Base-by-base conservation (phyloP, 495 filamentous ascomycete species). In the Cercophora scortea region DNA sequence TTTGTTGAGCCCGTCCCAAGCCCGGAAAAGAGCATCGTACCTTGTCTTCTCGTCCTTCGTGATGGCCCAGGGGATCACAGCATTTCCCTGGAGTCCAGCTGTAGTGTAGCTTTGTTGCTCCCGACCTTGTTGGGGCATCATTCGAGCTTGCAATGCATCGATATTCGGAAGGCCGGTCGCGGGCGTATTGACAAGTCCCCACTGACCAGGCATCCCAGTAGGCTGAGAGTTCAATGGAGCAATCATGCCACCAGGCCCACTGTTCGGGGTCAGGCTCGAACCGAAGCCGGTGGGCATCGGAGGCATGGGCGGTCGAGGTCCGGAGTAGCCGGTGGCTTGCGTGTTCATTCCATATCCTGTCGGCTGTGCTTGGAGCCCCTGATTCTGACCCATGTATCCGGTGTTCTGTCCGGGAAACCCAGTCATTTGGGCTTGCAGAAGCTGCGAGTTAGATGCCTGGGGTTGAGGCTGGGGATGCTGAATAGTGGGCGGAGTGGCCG, bases 41-140 rank as follows among this genome's bases (percentile, higher is more conserved):
- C 93, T 86, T 51, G 88, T 92, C 75, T 99, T 99, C 69, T 99
- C 94, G 56, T 95, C 89, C 68, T 99, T 99, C 8, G 94, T 99
- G 49, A 99, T 92, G 19, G 94, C 93, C 93, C 92, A 99, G 3
- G 94, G 92, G 62, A 99, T 90, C 6, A 85, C 88, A 8, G 94
- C 94, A 73, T 94, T 97, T 45, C 94, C 94, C 33, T 87, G 85
- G 25, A 99, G 75, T 8, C 91, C 90, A 51, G 81, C 75, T 12
- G 90, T 91, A n/a, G 86, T 92, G 59, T 89, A 97, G 50, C 58
- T 68, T 6, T 88, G 89, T 56, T 88, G 85, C 68, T 96, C 94
- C 6, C 94, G 86, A 32, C 94, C 94, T 52, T 87, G 83, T 60
- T 97, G 93, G 8, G 94, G 94, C 93, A 99, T 97, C 79, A 99